Evolutionary conservation across 441 rosid species (phyloP), one percentile per base, ranked within the genome.

Genomic region (Arabidopsis lyrata): DNA sequence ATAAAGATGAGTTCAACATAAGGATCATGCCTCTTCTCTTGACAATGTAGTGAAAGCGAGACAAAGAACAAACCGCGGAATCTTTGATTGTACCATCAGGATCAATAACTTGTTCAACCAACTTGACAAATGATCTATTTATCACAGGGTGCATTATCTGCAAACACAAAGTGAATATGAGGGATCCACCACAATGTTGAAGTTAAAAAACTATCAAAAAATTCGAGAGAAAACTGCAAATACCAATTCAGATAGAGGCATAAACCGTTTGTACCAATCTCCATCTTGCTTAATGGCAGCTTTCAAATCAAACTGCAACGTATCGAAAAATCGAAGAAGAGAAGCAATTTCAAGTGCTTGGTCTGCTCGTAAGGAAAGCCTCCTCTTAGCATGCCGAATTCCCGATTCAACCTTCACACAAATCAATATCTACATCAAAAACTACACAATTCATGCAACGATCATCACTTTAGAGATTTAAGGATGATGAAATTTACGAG

Each of bases 51-150:
- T 32, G 18, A 22, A 68, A 34, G 0, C 11, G 63, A 64, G 72
- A 70, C 63, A 41, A 79, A 74, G 72, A 80, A 82, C 93, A 73
- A 77, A 92, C 97, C 59, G 97, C 96, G 2, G 97, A 88, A 81
- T 95, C 95, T 81, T 87, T 90, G 68, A 90, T 85, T 45, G 83
- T 80, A 60, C 97, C 97, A 83, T 92, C 92, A 80, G 81, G 89
- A 63, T 89, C 96, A 41, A 95, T 75, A 77, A 86, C 86, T 81
- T 82, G 89, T 61, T 75, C 82, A 78, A 95, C 87, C 75, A 68
- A 76, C 82, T 82, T 86, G 34, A 88, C 74, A 61, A 92, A 78
- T 22, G 89, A 58, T 70, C 83, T 78, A 81, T 84, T 85, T 6
- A 87, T 79, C 41, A 80, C 85, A 81, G 90, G 66, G 54, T 81